phyloP scores from a whole-genome alignment of 2,329 filamentous ascomycete species.

The Stachybotrys echinatus region DNA sequence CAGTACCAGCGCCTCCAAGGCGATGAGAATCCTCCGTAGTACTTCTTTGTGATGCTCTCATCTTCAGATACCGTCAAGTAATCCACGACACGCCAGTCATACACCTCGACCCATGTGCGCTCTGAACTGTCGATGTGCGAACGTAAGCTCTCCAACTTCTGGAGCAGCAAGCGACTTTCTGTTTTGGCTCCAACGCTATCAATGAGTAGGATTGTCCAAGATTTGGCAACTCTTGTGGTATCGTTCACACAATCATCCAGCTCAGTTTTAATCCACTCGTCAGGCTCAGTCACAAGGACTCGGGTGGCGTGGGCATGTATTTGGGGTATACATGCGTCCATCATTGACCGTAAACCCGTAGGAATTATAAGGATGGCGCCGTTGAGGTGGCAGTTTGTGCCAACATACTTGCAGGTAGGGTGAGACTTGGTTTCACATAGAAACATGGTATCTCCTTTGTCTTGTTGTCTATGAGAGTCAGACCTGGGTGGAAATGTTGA shows the following conservation, averaged over 20 bases:
- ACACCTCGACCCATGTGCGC: slow-evolving; percentile 34
- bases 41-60: slow-evolving; percentile 18
- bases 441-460: too few species aligned
- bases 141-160: slow-evolving; percentile 22
- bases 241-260: too few species aligned
- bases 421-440: too few species aligned
- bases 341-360: background rate
- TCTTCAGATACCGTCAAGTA: slow-evolving; percentile 34
- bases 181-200: slow-evolving; percentile 27
- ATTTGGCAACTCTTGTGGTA: too few species aligned
- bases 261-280: slow-evolving; percentile 25
- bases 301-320: slow-evolving; percentile 32
- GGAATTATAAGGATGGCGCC: slow-evolving; percentile 31
- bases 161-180: slow-evolving; percentile 26
- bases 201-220: slow-evolving; percentile 33
- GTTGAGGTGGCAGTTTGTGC: slow-evolving; percentile 30
- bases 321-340: background rate
- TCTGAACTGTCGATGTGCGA: slow-evolving; percentile 17
- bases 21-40: slow-evolving; percentile 28
- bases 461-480: too few species aligned
- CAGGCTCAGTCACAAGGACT: slow-evolving; percentile 25
- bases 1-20: slow-evolving; percentile 41
- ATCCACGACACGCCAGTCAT: slow-evolving; percentile 42
- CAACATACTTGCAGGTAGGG: slow-evolving; percentile 12
- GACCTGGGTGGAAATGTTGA: too few species aligned